Evolutionary conservation across 2,329 filamentous ascomycete species (phyloP).

Genomic region (Alternaria gaisen): DNA sequence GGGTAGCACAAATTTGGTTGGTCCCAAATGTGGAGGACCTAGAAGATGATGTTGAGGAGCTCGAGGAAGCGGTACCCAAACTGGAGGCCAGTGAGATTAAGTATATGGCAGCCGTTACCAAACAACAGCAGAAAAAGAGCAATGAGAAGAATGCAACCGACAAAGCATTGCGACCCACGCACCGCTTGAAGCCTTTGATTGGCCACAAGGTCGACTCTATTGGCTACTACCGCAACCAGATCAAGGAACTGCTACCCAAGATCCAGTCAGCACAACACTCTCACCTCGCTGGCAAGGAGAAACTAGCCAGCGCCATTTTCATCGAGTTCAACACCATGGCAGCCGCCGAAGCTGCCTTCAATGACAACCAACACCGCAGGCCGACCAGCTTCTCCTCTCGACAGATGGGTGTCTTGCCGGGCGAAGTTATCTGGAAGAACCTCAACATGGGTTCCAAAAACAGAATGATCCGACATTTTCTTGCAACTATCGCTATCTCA

Average conservation of each 20-base stretch:
- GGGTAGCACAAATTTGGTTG: constrained; percentile 57
- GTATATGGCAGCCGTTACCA: constrained; percentile 27
- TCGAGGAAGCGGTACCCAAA: constrained; percentile 53
- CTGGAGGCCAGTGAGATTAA: constrained; percentile 57
- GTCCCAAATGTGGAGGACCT: constrained; percentile 56
- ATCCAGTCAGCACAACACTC: constrained; percentile 72
- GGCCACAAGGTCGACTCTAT: constrained; percentile 72
- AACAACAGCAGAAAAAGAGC: constrained; percentile 15
- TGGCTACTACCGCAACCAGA: constrained; percentile 78
- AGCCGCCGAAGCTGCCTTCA: constrained; percentile 80
- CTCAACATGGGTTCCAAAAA: constrained; percentile 50
- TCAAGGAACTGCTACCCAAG: constrained; percentile 75
- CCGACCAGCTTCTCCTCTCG: constrained; percentile 47
- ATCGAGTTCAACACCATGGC: constrained; percentile 85
- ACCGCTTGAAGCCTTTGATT: constrained; percentile 51
- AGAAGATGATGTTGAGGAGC: constrained; percentile 53
- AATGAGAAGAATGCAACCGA: constrained; percentile 68
- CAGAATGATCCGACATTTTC: constrained; percentile 37
- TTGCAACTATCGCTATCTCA: constrained; percentile 50
- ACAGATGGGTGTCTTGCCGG: constrained; percentile 55
- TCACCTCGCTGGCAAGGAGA: constrained; percentile 71
- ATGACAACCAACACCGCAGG: constrained; percentile 22
- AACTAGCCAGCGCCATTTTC: constrained; percentile 79
- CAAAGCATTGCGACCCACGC: constrained; percentile 63
- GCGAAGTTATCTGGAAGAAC: constrained; percentile 59